Evolutionary conservation across 108 stramenopile species (phyloP), one percentile per base, ranked within the genome.

Genomic region (Nitzschia sp.): DNA sequence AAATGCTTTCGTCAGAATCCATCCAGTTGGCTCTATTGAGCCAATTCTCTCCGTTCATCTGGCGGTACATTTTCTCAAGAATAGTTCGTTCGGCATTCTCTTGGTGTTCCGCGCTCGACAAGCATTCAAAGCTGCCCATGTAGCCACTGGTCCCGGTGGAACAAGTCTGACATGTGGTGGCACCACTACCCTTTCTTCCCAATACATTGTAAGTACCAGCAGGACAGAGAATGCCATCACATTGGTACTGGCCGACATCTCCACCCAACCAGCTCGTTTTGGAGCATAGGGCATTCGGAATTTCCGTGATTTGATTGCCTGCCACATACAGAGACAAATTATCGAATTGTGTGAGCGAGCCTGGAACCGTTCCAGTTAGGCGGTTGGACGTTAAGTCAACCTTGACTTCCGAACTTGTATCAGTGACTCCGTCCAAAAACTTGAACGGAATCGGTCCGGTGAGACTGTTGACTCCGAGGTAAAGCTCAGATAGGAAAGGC

Each of bases 211-310:
- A 92, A 6, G 76, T 82, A 3, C 84, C 86, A 17, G 72, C 54
- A 4, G 86, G 87, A 59, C 94, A 95, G n/a, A 95, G 76, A 66
- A 95, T 86, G 3, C 83, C 91, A 72, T 92, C 86, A 41, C 94
- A 95, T 26, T 71, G 64, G 61, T 79, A 75, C 48, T 66, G 56
- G 28, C 60, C 76, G 2, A 89, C 85, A 29, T 79, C 61, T 35
- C 85, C 89, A 28, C 54, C 58, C 72, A 80, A 59, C 87, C 87
- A 88, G 8, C 53, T 45, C 13, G 73, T 36, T 29, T 69, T 69
- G 9, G 27, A 23, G 41, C 85, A 86, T 6, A 80, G 34, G 17
- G 55, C 71, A 38, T 59, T 30, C 32, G 79, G 54, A 36, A 82
- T 71, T 31, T 22, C 64, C 55, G 34, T 52, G 33, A 85, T 55